Evolutionary conservation across 257 asterid genomes (phyloP).

Genomic region (Thymus mandschuricus): DNA sequence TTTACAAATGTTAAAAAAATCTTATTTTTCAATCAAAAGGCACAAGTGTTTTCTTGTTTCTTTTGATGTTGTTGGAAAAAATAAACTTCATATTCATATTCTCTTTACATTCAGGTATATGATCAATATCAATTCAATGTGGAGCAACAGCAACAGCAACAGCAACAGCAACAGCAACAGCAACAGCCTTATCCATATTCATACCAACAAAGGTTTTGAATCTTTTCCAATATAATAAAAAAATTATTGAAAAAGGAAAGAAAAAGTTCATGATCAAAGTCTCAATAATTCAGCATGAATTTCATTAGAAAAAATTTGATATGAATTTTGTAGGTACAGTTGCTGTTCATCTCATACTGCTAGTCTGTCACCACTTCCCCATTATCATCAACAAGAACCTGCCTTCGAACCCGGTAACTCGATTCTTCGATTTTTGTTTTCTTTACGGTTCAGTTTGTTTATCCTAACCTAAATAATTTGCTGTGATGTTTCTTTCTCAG

Average conservation of each 20-base stretch:
- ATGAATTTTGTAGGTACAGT: background rate
- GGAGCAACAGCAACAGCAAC: background rate
- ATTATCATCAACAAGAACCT: background rate
- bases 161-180: background rate
- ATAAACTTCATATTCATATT: background rate
- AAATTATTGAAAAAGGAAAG: background rate
- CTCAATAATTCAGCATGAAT: background rate
- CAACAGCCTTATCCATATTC: background rate
- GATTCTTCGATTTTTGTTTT: background rate
- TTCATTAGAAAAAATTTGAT: background rate
- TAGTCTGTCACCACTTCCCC: background rate
- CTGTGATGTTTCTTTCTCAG: background rate
- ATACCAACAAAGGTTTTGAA: background rate
- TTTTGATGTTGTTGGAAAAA: background rate
- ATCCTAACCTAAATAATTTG: background rate
- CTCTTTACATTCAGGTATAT: background rate
- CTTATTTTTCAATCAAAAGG: no score
- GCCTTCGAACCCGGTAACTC: background rate
- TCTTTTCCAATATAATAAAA: background rate
- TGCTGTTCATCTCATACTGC: background rate
- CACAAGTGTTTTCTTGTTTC: background rate
- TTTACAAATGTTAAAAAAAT: no score
- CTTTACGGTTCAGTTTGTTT: background rate
- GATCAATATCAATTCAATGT: background rate
- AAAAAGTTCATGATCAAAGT: background rate